Percentiles rank a stretch among this genome's conserved stretches.
Conservation (phyloP, 345 rosid species). For the Raphanus sativus region DNA sequence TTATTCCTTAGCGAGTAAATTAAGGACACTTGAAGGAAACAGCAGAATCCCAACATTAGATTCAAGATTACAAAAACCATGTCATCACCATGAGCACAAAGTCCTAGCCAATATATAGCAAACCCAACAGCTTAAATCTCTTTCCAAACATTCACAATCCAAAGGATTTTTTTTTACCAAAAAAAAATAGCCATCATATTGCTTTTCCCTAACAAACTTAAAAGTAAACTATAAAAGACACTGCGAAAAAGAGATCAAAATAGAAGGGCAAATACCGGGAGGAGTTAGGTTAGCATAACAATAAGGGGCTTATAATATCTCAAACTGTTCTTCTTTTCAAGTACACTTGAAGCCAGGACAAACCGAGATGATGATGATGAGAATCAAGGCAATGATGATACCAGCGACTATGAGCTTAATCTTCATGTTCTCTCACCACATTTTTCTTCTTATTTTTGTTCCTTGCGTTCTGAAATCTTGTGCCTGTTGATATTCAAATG, state of each 20-base stretch:
- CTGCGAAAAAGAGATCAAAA: background rate
- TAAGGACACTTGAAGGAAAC: background rate
- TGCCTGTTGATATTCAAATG: conserved; percentile 45
- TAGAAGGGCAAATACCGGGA: background rate
- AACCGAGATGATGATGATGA: conserved; percentile 56
- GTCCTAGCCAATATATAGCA: conserved; percentile 17
- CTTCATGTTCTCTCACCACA: conserved; percentile 86
- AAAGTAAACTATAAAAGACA: background rate
- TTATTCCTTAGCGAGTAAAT: background rate
- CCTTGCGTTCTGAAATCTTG: conserved; percentile 77
- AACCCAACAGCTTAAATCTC: background rate
- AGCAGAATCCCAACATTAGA: background rate
- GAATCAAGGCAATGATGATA: conserved; percentile 59
- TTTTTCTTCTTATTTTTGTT: conserved; percentile 51
- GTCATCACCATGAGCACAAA: conserved; percentile 3
- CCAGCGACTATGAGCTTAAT: conserved; percentile 65
- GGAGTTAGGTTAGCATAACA: conserved; percentile 4
- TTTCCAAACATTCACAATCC: conserved; percentile 11
- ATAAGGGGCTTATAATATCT: background rate
- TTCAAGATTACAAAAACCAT: background rate
- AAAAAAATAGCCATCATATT: background rate
- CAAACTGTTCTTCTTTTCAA: background rate
- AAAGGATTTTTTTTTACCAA: background rate
- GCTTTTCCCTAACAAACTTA: conserved; percentile 1
- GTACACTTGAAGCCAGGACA: conserved; percentile 62